Conservation (phyloP, 1,139 yeast species). For the Blastobotrys ciferrii region DNA sequence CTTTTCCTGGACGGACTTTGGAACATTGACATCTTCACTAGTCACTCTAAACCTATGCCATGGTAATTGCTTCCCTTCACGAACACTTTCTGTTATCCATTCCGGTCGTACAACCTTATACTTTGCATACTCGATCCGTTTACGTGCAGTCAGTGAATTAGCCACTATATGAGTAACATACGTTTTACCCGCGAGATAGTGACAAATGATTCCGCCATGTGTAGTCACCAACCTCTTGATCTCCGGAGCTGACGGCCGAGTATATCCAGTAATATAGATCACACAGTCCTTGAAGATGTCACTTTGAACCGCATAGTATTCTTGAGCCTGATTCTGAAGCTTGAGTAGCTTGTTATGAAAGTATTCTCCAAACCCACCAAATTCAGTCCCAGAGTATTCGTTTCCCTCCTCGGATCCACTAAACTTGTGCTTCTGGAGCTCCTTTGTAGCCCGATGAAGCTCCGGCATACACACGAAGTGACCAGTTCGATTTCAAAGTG, state of each 20-base stretch:
- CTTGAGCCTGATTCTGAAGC: conserved; percentile 60
- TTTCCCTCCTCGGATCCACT: conserved; percentile 26
- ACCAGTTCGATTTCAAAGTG: too few relatives aligned
- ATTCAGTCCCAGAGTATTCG: conserved; percentile 47
- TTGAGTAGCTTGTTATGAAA: conserved; percentile 63
- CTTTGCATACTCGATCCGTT: conserved; percentile 59
- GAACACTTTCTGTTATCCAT: conserved; percentile 74
- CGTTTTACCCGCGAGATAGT: conserved; percentile 65
- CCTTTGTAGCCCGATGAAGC: conserved; percentile 21
- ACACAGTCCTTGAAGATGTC: conserved; percentile 59
- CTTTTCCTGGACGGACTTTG: conserved; percentile 3
- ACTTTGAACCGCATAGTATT: conserved; percentile 45
- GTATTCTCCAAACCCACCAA: conserved; percentile 70
- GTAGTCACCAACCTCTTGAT: conserved; percentile 67
- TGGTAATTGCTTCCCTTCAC: conserved; percentile 47
- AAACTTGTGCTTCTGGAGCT: conserved; percentile 24
- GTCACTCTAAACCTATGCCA: conserved; percentile 65
- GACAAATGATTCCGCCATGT: conserved; percentile 78
- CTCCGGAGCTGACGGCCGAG: conserved; percentile 70
- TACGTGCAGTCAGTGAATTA: conserved; percentile 71
- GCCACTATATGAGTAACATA: conserved; percentile 85
- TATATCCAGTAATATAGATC: conserved; percentile 82
- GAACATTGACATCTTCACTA: conserved; percentile 14
- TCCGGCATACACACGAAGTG: conserved; percentile 27
- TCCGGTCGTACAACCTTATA: conserved; percentile 76